These are phyloP conservation scores for Astragalus glycyphyllos DNA, from an alignment of 306 rosid species.

Conservation along the genomic window DNA sequence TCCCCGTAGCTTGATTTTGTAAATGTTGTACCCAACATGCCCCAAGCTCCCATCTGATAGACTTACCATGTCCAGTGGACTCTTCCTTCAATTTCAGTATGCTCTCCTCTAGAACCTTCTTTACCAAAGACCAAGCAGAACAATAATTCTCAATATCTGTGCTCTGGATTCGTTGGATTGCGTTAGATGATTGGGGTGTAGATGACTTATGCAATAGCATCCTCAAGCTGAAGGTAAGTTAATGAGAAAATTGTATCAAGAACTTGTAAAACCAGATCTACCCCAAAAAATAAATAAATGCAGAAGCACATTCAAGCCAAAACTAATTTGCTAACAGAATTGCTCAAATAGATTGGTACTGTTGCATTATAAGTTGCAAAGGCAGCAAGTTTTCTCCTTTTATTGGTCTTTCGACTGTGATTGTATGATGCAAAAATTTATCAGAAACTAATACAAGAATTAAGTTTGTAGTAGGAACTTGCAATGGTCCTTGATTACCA, in stretches of 20 bases:
- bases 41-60: constrained; percentile 99
- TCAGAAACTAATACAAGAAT: not conserved
- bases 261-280: constrained; percentile 38
- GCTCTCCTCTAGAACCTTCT: constrained; percentile 77
- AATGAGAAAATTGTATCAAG: constrained; percentile 39
- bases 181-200: constrained; percentile 59
- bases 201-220: constrained; percentile 77
- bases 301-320: constrained; percentile 27
- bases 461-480: constrained; percentile 4
- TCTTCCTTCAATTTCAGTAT: constrained; percentile 76
- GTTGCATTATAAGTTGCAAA: constrained; percentile 25
- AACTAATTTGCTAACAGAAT: constrained; percentile 29
- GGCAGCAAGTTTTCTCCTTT: not conserved
- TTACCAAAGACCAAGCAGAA: constrained; percentile 63
- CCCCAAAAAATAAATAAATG: not conserved
- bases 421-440: constrained; percentile 14
- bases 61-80: constrained; percentile 53
- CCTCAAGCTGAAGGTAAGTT: constrained; percentile 74
- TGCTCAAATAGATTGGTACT: constrained; percentile 2
- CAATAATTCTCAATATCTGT: constrained; percentile 60
- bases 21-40: constrained; percentile 99
- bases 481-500: constrained; percentile 14
- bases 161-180: constrained; percentile 55
- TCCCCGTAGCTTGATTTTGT: constrained; percentile 84
- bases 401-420: constrained; percentile 7